Evolutionary conservation across 2,329 filamentous ascomycete species (phyloP).

Genomic region (Atkinsonella hypoxylon): DNA sequence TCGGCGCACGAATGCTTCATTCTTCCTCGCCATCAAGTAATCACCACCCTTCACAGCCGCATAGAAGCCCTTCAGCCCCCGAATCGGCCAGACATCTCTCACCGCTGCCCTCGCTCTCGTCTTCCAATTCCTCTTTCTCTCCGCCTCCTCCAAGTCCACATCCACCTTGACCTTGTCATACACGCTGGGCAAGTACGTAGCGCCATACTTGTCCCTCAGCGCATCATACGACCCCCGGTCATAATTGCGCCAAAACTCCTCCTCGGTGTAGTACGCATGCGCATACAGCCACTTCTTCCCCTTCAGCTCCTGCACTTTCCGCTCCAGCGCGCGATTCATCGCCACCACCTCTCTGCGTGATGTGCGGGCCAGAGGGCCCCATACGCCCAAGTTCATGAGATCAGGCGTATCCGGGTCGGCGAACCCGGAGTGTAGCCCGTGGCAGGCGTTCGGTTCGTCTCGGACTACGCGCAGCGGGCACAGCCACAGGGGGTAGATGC

Average conservation of each 20-base stretch:
- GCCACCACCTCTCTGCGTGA: conserved; percentile 34
- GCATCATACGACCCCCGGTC: conserved; percentile 46
- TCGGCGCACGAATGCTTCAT: not conserved
- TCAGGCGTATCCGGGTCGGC: conserved; percentile 21
- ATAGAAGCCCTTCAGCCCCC: conserved; percentile 34
- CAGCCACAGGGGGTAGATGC: conserved; percentile 44
- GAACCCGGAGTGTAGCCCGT: conserved; percentile 37
- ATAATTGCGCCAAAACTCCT: conserved; percentile 58
- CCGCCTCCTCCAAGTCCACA: conserved; percentile 21
- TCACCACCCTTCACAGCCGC: conserved; percentile 32
- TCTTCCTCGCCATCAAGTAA: conserved; percentile 27
- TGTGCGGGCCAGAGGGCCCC: conserved; percentile 35
- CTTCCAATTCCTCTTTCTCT: conserved; percentile 21
- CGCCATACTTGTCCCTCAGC: conserved; percentile 46
- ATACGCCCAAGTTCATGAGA: conserved; percentile 51
- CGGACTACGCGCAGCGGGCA: conserved; percentile 37
- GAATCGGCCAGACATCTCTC: conserved; percentile 26
- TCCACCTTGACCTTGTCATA: conserved; percentile 55
- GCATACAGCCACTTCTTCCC: conserved; percentile 63
- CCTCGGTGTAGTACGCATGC: conserved; percentile 54
- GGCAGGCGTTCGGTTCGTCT: conserved; percentile 25
- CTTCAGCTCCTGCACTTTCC: conserved; percentile 42
- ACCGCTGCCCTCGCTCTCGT: conserved; percentile 16
- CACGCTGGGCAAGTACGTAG: conserved; percentile 47
- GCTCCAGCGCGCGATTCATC: conserved; percentile 49